Conservation (phyloP, 2,329 filamentous ascomycete genomes). For the Diaporthe citri region DNA sequence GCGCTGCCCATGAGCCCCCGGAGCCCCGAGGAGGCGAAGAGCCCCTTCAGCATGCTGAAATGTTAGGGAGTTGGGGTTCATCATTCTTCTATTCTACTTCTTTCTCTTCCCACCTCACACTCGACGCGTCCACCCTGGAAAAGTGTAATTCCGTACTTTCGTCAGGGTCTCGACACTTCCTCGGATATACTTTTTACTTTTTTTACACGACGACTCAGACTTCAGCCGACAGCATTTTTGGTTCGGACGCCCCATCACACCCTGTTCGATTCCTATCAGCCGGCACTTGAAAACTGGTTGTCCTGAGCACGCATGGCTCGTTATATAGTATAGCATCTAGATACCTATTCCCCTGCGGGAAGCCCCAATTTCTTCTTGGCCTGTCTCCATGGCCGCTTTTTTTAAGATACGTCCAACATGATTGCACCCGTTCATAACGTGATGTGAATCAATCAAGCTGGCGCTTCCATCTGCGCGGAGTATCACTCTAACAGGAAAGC, state of each 20-base stretch:
- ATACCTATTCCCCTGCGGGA: constrained; percentile 40
- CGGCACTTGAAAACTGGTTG: constrained; percentile 29
- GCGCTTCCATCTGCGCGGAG: background rate
- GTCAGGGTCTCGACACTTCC: background rate
- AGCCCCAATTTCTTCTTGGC: constrained; percentile 31
- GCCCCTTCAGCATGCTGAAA: constrained; percentile 76
- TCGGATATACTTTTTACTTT: constrained; percentile 13
- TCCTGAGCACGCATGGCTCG: constrained; percentile 29
- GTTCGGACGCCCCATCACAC: constrained; percentile 6
- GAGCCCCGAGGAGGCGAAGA: constrained; percentile 86
- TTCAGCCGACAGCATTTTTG: constrained; percentile 21
- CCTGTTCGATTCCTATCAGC: constrained; percentile 14
- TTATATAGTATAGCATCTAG: constrained; percentile 38
- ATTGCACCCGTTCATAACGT: background rate
- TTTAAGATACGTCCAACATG: background rate
- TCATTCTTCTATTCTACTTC: constrained; percentile 3
- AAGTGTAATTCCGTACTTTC: constrained; percentile 19
- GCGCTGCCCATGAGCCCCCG: constrained; percentile 88
- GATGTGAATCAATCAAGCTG: background rate
- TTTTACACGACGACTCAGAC: constrained; percentile 23
- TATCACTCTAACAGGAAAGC: background rate
- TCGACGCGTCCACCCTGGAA: constrained; percentile 13
- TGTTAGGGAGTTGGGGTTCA: constrained; percentile 23
- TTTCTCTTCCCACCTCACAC: constrained; percentile 3
- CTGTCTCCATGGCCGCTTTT: constrained; percentile 4